These are phyloP conservation scores for Zoysia japonica DNA, from an alignment of 176 grass and related monocot genomes.

Conservation along the genomic window DNA sequence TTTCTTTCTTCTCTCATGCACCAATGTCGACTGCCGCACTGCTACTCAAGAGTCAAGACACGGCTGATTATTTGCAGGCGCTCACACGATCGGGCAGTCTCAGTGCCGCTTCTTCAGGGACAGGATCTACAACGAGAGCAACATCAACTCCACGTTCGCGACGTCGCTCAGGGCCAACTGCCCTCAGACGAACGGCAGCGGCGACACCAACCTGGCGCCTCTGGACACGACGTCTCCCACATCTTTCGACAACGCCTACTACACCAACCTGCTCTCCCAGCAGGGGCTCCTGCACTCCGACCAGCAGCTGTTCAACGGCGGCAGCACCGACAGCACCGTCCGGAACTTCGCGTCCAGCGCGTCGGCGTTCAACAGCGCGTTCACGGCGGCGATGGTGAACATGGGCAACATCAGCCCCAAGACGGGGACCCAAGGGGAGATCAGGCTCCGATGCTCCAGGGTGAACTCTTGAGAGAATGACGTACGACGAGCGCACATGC, in stretches of 20 bases:
- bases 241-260: slow-evolving; percentile 58
- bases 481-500: too few species aligned
- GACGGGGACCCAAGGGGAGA: slow-evolving; percentile 38
- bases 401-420: slow-evolving; percentile 44
- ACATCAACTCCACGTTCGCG: slow-evolving; percentile 50
- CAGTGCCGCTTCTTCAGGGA: slow-evolving; percentile 54
- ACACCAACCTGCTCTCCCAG: slow-evolving; percentile 52
- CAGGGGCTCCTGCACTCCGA: slow-evolving; percentile 69
- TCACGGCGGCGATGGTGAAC: slow-evolving; percentile 50
- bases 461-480: background rate
- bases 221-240: slow-evolving; percentile 39
- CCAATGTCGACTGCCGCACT: too few species aligned
- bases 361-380: slow-evolving; percentile 44
- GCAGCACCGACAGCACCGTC: slow-evolving; percentile 52
- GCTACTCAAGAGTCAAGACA: background rate
- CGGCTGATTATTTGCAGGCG: slow-evolving; percentile 33
- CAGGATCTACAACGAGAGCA: slow-evolving; percentile 70
- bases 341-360: slow-evolving; percentile 42
- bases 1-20: background rate
- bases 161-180: slow-evolving; percentile 58
- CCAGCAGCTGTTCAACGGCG: slow-evolving; percentile 67
- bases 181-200: background rate
- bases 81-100: slow-evolving; percentile 72
- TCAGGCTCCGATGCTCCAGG: slow-evolving; percentile 38
- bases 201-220: slow-evolving; percentile 60